Conservation (phyloP, 345 rosid species). For the Lumnitzera littorea region DNA sequence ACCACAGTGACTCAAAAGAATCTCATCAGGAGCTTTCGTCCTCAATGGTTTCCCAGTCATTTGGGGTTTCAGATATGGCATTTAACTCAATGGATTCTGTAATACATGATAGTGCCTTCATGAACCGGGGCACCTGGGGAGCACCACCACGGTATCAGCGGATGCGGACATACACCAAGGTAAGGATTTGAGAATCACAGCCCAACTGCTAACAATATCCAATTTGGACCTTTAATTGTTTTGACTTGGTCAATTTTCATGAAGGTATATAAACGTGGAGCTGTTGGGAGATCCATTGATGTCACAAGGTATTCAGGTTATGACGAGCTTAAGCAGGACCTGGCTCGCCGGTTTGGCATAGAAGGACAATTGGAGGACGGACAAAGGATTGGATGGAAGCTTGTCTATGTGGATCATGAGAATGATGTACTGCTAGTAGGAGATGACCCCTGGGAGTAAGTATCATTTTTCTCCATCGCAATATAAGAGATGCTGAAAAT, state of each 20-base stretch:
- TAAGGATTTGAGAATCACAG: constrained; percentile 7
- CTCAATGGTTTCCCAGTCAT: constrained; percentile 58
- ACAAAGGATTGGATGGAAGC: constrained; percentile 68
- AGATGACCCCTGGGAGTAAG: constrained; percentile 90
- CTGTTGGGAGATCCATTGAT: constrained; percentile 77
- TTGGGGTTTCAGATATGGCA: constrained; percentile 50
- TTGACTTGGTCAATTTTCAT: constrained; percentile 8
- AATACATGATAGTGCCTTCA: constrained; percentile 34
- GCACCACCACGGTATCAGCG: constrained; percentile 44
- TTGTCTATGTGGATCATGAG: constrained; percentile 72
- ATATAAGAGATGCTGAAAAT: neutral
- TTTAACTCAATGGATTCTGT: constrained; percentile 52
- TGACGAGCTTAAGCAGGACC: constrained; percentile 60
- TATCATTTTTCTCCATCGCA: neutral
- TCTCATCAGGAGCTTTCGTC: constrained; percentile 53
- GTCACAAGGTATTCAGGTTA: constrained; percentile 63
- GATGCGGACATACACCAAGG: constrained; percentile 66
- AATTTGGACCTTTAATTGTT: neutral
- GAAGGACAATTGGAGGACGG: constrained; percentile 75
- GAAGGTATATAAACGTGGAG: constrained; percentile 77
- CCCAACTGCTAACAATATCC: too few relatives aligned
- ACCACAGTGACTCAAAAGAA: constrained; percentile 43
- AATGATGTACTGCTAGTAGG: constrained; percentile 68
- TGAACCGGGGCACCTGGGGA: constrained; percentile 40
- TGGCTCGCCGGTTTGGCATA: constrained; percentile 70